Conservation (phyloP, 2,329 filamentous ascomycete species). For the Capronia epimyces region DNA sequence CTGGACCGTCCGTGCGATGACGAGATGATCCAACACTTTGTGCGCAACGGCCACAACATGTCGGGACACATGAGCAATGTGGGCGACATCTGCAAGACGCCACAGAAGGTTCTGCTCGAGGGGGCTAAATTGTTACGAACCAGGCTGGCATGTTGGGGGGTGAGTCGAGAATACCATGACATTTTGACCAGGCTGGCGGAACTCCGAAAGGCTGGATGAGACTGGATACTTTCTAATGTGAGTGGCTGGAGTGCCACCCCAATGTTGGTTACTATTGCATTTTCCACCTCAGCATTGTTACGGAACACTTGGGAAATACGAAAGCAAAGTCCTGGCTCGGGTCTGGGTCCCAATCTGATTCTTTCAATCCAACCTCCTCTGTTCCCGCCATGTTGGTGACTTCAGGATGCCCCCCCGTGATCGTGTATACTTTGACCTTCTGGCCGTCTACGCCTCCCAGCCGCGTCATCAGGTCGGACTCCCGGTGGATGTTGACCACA, state of each 20-base stretch:
- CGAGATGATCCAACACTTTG: slow-evolving; percentile 54
- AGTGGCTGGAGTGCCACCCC: neutral
- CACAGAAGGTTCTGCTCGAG: slow-evolving; percentile 25
- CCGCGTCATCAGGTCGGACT: slow-evolving; percentile 51
- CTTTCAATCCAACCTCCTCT: slow-evolving; percentile 57
- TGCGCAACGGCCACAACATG: slow-evolving; percentile 48
- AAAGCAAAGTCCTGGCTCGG: slow-evolving; percentile 52
- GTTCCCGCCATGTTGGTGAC: slow-evolving; percentile 59
- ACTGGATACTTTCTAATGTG: neutral
- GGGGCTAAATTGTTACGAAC: slow-evolving; percentile 24
- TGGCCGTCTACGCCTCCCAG: slow-evolving; percentile 36
- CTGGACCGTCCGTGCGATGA: slow-evolving; percentile 54
- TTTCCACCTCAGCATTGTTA: slow-evolving; percentile 61
- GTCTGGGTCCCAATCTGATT: slow-evolving; percentile 57
- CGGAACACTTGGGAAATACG: slow-evolving; percentile 63
- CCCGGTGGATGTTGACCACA: slow-evolving; percentile 67
- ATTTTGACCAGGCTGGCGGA: slow-evolving; percentile 35
- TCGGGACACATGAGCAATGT: slow-evolving; percentile 49
- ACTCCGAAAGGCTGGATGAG: slow-evolving; percentile 21
- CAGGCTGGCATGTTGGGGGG: slow-evolving; percentile 33
- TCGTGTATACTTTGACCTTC: slow-evolving; percentile 56
- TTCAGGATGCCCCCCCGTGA: slow-evolving; percentile 53
- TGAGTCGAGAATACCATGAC: slow-evolving; percentile 34
- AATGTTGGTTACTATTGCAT: slow-evolving; percentile 1
- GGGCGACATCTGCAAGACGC: slow-evolving; percentile 38